Evolutionary conservation across 1,139 yeast species (phyloP), one percentile per base, ranked within the genome.

Genomic region (Scheffersomyces lignicola): DNA sequence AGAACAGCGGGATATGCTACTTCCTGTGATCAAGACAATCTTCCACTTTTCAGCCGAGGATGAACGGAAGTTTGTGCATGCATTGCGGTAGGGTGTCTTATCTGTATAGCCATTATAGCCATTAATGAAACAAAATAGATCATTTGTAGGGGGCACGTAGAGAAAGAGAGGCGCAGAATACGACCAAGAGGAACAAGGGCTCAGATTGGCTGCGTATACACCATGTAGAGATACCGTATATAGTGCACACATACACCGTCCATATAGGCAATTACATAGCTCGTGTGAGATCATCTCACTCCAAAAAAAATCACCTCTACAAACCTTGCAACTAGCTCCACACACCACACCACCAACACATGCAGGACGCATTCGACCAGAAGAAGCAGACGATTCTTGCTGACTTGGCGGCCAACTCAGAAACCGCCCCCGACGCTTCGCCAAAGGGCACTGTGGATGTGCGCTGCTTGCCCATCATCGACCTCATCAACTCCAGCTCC

Each of bases 381-480:
- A 84, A 84, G 62, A 85, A 84, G 49, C 48, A 47, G 17, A 59
- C 69, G 22, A 76, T 85, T n/a, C 56, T 83, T n/a, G 48, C 56
- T 13, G 84, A 78, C 36, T 80, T 84, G 7, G 57, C 58, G 1
- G 56, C 63, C 3, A 73, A 72, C 10, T 55, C 62, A 17, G 68
- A 58, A 1, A 62, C 59, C 1, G 60, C 64, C 12, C 80, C 78
- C 7, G 95, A 86, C 56, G 70, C 81, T 1, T 84, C 95, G 1
- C 96, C 96, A 11, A 88, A 87, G 49, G 96, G 96, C 1, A 73
- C 87, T 1, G 80, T 87, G 11, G 96, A 87, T 59, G 78, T 62
- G 34, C 64, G 73, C 24, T 81, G 95, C 45, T 51, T 82, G 12
- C 95, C 95, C 2, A 70, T 87, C 16, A 85, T 87, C 39, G 57